Evolutionary conservation across 176 grass and related monocot genomes (phyloP), one percentile per base, ranked within the genome.

Genomic region (Cenchrus americanus): DNA sequence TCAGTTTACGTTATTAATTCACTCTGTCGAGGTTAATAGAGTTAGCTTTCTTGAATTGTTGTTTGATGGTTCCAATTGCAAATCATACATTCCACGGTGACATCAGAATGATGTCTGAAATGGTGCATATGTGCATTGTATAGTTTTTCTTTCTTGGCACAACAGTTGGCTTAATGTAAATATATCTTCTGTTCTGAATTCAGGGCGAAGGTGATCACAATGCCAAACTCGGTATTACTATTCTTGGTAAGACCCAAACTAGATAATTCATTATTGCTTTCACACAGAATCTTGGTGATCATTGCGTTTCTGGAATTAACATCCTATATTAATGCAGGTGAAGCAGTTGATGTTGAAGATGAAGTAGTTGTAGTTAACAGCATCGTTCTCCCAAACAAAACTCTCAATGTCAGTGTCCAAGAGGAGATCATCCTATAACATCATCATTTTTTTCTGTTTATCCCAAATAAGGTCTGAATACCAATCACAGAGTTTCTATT

Each of bases 171-270:
- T 52, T 75, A 13, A 68, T 17, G 11, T 82, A 67, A 67, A 86
- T 30, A 34, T 61, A 82, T 52, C 4, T 79, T 67, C 13, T 79
- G 18, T 83, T 88, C 15, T 84, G 64, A 58, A 94, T 91, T 74
- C 97, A 99, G 91, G 91, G 89, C 1, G 89, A 81, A 84, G 93
- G 91, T 80, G 91, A 99, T 77, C 86, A 96, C 80, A 96, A 99
- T 60, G 87, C 93, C 24, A 99, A 96, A 88, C 97, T 99, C 83
- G 97, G 97, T 51, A 96, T 99, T 84, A 94, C 97, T 40, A 99
- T 99, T 73, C 97, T 99, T 71, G 97, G 97, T 99, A 99, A 69
- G 73, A 59, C 71, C 60, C 51, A 59, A 7, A 7, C 30, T 83
- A 61, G n/a, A 69, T 15, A 10, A 47, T 72, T 8, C 50, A 9